Base-by-base conservation (phyloP, 192 early-diverging fungal genomes). In the Geranomyces michiganensis region DNA sequence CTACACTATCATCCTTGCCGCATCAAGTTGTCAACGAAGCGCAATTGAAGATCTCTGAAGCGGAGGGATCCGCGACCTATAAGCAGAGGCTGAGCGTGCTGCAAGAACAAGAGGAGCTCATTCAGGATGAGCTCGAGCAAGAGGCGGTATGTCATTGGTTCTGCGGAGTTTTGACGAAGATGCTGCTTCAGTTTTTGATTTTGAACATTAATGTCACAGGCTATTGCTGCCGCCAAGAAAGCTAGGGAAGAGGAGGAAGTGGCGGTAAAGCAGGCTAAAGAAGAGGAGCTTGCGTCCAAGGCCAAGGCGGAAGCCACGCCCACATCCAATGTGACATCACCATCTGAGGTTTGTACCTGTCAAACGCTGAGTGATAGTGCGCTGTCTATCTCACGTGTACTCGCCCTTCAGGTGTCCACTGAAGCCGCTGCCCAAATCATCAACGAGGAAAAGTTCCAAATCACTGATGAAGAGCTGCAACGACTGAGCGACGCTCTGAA, bases 31-130 rank as follows among this genome's bases (percentile, higher is more conserved):
- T 85, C 14, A 86, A 86, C 67, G 96, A 97, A 80, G 92, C 94
- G 0, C 90, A 92, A 58, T 73, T 96, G 72, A 87, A 93, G 63
- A 84, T 96, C n/a, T 88, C 91, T 1, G 94, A 97, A 62, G 84
- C 87, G 58, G 92, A 91, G 32, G 96, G 96, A 56, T 88, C 85
- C 27, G 92, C 92, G n/a, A 96, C 96, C 4, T 85, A 90, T 60
- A 93, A 94, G 82, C 93, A 97, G 77, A 92, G 94, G 81, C 85
- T 97, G 49, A 92, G 95, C 63, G 93, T 97, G 33, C 76, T 98
- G 58, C 90, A 96, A 66, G 90, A 98, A 78, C 96, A 98, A 79
- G 92, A 98, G 78, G 95, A 98, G 73, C 83, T 98, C 65, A 97
- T 98, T 71, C 92, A 91, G 70, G 94, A 97, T 68, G 96, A 98